Evolutionary conservation across 1,284 basidiomycete species (phyloP).

Genomic region (Fomitopsis betulina): DNA sequence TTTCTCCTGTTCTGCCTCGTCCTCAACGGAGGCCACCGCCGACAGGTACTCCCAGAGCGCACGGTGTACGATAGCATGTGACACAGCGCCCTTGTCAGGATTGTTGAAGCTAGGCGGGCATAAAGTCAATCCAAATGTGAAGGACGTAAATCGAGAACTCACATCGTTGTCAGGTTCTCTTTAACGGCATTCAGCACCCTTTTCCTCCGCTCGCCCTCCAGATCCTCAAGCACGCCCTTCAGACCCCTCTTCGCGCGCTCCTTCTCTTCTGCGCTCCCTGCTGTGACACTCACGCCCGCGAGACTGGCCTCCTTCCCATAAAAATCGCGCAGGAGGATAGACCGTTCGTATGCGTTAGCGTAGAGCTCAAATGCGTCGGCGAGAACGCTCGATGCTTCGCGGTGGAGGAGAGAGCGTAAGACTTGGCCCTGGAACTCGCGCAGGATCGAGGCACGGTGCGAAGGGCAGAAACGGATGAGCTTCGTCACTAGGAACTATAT

Average conservation of each 20-base stretch:
- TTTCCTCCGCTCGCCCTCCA: slow-evolving; percentile 57
- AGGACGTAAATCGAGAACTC: slow-evolving; percentile 24
- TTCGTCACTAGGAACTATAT: slow-evolving; percentile 81
- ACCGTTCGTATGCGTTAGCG: slow-evolving; percentile 77
- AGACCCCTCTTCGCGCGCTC: slow-evolving; percentile 62
- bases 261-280: slow-evolving; percentile 55
- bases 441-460: slow-evolving; percentile 69
- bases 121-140: background rate
- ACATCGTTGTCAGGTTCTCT: slow-evolving; percentile 76
- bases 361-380: slow-evolving; percentile 87
- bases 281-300: slow-evolving; percentile 58
- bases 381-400: slow-evolving; percentile 77
- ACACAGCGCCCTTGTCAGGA: slow-evolving; percentile 81
- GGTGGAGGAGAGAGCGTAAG: slow-evolving; percentile 72
- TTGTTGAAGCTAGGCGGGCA: slow-evolving; percentile 69
- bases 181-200: slow-evolving; percentile 67
- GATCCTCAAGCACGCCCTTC: slow-evolving; percentile 59
- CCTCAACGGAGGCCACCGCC: slow-evolving; percentile 46
- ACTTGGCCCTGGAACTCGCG: slow-evolving; percentile 73
- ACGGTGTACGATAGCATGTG: slow-evolving; percentile 82
- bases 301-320: slow-evolving; percentile 83
- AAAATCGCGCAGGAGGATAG: slow-evolving; percentile 77
- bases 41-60: slow-evolving; percentile 73
- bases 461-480: slow-evolving; percentile 73
- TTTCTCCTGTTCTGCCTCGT: slow-evolving; percentile 60